Evolutionary conservation across 352 stramenopile species (phyloP), one percentile per base, ranked within the genome.

Genomic region (Pythium insidiosum): DNA sequence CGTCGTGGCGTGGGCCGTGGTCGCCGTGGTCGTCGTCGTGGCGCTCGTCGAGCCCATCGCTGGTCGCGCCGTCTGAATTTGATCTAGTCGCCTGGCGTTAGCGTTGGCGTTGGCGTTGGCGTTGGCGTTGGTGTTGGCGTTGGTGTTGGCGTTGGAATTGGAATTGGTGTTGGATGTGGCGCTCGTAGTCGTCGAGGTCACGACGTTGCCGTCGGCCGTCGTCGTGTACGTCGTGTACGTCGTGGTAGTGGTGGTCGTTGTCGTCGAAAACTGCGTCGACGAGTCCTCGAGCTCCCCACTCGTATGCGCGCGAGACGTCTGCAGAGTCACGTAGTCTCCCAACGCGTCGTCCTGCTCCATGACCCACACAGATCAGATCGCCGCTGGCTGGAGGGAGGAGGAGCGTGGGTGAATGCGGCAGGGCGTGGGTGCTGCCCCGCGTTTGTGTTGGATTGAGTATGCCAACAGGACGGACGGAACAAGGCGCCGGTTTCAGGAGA

Each of bases 271-370:
- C n/a, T n/a, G n/a, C n/a, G n/a, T n/a, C n/a, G n/a, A n/a, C n/a
- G n/a, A n/a, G n/a, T n/a, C 28, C 9, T 13, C 9, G 28, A 13
- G 28, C 9, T 33, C 28, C 28, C 9, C 9, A 13, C 28, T 33
- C 28, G 28, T 9, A 15, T 9, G 9, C 10, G 58, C 58, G 46
- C 58, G 58, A 22, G 58, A 68, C 40, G 58, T 68, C 37, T 68
- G 53, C 25, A 68, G 47, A 23, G 36, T 53, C 37, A 61, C 50
- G 46, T 68, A 68, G 29, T 39, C 52, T 29, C 30, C 18, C 21
- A 23, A 40, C 28, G 26, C 28, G 19, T 39, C 35, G 44, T 59
- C 50, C 36, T 54, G 44, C 23, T 60, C 52, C 52, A 60, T 60
- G 18, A n/a, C 21, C 20, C 23, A 29, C 4, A 16, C 6, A 33